Evolutionary conservation across 495 filamentous ascomycete genomes (phyloP), one percentile per base, ranked within the genome.

Genomic region (Gamarada debralockiae): DNA sequence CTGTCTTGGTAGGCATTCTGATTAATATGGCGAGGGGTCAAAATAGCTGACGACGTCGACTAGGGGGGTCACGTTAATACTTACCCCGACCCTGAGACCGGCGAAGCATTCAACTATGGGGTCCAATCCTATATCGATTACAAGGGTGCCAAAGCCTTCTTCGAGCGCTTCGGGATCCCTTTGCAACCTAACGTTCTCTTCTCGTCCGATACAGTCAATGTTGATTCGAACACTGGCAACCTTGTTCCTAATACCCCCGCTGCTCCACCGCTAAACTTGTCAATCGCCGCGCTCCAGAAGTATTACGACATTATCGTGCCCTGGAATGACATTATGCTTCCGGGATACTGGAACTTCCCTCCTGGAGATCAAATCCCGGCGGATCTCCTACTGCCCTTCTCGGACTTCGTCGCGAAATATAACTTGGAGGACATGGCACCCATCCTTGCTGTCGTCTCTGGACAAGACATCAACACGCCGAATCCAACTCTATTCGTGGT

Each of bases 11-110:
- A 63, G 34, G 34, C 20, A 25, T 41, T 41, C 22, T 41, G 68
- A 40, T 42, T 41, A 27, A 61, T 40, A 33, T 47, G 15, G 41
- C 44, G 4, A 40, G 42, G 47, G 39, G 39, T 48, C n/a, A 41
- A 37, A n/a, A 17, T 40, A 52, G 27, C 29, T 46, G 33, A 50
- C 36, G 13, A 53, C 58, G 17, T 46, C 43, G 33, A 48, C 36
- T 49, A 70, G 71, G 73, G 71, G 39, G 73, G 68, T 42, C 71
- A 71, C 59, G 67, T 68, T 47, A 65, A 71, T 56, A 73, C 70
- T 2, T 75, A 66, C 55, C 55, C 62, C 36, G 67, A 68, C 42
- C 61, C 64, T 22, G 52, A 57, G 31, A 68, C 65, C 17, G 63
- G 59, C 22, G 53, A 51, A 18, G 54, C 61, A 1, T 67, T 63